Evolutionary conservation across 805 yeast species (phyloP).

Genomic region (Barnettozyma pratensis): DNA sequence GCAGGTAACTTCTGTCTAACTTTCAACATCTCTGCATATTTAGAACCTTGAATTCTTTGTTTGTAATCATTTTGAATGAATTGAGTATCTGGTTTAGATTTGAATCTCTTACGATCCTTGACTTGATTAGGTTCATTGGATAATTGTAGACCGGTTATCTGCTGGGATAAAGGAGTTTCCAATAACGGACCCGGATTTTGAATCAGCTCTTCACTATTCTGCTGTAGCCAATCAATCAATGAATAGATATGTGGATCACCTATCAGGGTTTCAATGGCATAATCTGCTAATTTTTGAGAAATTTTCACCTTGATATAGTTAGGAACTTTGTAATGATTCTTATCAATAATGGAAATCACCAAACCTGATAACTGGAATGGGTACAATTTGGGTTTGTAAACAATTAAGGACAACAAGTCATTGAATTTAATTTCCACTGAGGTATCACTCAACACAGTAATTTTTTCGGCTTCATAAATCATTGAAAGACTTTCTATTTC

Average conservation of each 20-base stretch:
- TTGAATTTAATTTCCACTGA: constrained; percentile 15
- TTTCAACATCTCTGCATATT: constrained; percentile 36
- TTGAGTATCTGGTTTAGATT: constrained; percentile 28
- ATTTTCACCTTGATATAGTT: constrained; percentile 63
- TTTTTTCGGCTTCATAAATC: constrained; percentile 40
- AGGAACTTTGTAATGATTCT: constrained; percentile 46
- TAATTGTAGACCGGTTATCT: constrained; percentile 3
- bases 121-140: neutral
- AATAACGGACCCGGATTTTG: constrained; percentile 72
- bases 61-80: constrained; percentile 32
- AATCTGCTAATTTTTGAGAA: constrained; percentile 39
- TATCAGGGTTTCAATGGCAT: constrained; percentile 39
- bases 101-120: constrained; percentile 11
- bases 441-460: constrained; percentile 25
- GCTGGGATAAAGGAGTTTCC: constrained; percentile 15
- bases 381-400: constrained; percentile 47
- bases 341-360: constrained; percentile 39
- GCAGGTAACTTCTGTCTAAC: constrained; percentile 71
- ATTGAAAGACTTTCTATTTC: constrained; percentile 66
- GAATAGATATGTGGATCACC: constrained; percentile 71
- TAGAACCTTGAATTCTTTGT: constrained; percentile 26
- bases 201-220: constrained; percentile 49
- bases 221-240: constrained; percentile 75
- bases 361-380: constrained; percentile 72
- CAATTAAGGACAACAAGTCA: constrained; percentile 28